phyloP scores from a whole-genome alignment of 768 basidiomycete species.

The Exidia glandulosa region DNA sequence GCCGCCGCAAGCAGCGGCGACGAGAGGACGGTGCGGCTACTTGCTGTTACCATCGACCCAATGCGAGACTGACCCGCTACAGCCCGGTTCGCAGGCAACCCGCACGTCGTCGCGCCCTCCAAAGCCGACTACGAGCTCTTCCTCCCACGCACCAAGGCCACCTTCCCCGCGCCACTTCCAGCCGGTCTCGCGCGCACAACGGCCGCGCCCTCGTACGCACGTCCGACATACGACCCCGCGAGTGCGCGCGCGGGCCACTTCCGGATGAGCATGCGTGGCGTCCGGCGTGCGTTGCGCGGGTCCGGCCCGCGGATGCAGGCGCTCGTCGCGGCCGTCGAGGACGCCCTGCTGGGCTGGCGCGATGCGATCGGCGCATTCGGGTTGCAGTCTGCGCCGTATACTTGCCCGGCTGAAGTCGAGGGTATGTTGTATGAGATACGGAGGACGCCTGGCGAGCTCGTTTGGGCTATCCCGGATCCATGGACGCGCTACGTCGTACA shows the following conservation, averaged over 20 bases:
- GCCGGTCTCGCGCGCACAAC: slow-evolving; percentile 52
- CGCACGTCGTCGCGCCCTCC: slow-evolving; percentile 55
- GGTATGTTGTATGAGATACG: slow-evolving; percentile 51
- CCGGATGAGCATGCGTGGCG: slow-evolving; percentile 65
- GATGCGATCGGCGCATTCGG: slow-evolving; percentile 42
- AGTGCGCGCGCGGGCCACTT: slow-evolving; percentile 66
- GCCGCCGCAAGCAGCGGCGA: background rate
- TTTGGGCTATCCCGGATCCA: slow-evolving; percentile 63
- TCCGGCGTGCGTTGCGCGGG: slow-evolving; percentile 53
- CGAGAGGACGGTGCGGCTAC: background rate
- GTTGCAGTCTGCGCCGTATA: too few species aligned
- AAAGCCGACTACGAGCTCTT: slow-evolving; percentile 41
- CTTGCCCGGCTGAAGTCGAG: slow-evolving; percentile 47
- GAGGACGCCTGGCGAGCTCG: slow-evolving; percentile 51
- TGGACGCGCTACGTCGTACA: slow-evolving; percentile 77
- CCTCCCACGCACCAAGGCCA: slow-evolving; percentile 34
- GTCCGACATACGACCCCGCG: slow-evolving; percentile 33
- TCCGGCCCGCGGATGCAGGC: slow-evolving; percentile 47
- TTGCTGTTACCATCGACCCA: background rate
- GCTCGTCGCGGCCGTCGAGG: slow-evolving; percentile 60
- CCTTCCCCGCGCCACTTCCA: slow-evolving; percentile 72
- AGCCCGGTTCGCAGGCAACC: slow-evolving; percentile 67
- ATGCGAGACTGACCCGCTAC: slow-evolving; percentile 3
- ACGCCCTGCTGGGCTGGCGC: slow-evolving; percentile 54
- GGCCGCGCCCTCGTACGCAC: slow-evolving; percentile 33